phyloP scores from a whole-genome alignment of 225 moss, liverwort and hornwort species.

The Rhytidiadelphus loreus region DNA sequence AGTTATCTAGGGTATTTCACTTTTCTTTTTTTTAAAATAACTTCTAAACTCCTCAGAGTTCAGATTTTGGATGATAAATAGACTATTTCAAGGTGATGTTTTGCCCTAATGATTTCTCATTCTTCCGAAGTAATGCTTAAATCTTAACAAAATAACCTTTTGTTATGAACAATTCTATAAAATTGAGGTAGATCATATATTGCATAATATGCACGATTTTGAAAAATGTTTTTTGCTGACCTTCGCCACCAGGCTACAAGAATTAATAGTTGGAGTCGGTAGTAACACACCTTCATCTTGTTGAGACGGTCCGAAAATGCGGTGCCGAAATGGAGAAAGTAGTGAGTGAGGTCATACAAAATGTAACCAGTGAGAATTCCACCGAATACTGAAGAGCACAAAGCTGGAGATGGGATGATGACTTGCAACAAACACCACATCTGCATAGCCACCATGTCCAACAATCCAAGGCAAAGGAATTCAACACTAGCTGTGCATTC shows the following conservation, averaged over 20 bases:
- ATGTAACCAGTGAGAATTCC: constrained; percentile 65
- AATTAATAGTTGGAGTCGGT: background rate
- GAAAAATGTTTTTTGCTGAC: background rate
- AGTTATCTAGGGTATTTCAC: no score
- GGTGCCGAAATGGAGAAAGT: constrained; percentile 66
- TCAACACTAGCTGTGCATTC: background rate
- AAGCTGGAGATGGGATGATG: background rate
- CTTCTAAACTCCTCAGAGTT: background rate
- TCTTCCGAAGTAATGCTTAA: background rate
- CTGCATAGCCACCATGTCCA: background rate
- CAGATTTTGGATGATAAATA: background rate
- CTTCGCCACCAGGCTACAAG: background rate
- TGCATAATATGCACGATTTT: background rate
- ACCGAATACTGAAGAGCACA: constrained; percentile 31
- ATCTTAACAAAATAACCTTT: background rate
- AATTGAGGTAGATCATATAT: no score
- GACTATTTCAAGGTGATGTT: background rate
- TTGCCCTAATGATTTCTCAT: background rate
- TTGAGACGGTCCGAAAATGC: constrained; percentile 27
- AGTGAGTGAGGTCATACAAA: constrained; percentile 65
- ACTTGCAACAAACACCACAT: background rate
- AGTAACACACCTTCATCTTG: constrained; percentile 52
- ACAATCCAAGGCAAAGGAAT: background rate
- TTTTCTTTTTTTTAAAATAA: background rate
- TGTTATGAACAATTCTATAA: background rate